Conservation (phyloP, 257 asterid species). For the Solanum acaule region DNA sequence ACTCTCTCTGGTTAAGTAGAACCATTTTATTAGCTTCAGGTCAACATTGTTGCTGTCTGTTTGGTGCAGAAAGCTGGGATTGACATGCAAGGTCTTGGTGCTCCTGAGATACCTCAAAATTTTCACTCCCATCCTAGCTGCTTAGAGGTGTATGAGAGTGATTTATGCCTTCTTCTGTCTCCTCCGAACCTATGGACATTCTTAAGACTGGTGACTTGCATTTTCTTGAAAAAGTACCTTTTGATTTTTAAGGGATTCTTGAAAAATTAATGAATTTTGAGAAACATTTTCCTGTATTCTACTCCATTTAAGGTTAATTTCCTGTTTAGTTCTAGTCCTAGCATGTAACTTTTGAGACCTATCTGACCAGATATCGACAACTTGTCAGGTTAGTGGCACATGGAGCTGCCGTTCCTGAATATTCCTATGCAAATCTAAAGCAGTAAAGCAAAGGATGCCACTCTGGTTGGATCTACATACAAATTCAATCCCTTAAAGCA, state of each 20-base stretch:
- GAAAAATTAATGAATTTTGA: neutral
- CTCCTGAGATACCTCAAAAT: neutral
- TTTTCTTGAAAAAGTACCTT: neutral
- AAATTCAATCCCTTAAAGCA: neutral
- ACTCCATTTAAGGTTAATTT: neutral
- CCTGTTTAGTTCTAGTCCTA: neutral
- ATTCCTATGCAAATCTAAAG: neutral
- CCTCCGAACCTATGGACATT: neutral
- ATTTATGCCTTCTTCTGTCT: neutral
- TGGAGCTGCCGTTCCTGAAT: neutral
- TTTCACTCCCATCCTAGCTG: neutral
- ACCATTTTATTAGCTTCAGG: neutral
- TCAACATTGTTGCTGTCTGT: neutral
- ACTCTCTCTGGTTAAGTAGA: neutral
- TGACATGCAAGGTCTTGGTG: neutral
- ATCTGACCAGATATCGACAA: neutral
- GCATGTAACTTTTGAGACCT: neutral
- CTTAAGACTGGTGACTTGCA: neutral
- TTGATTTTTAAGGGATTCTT: neutral
- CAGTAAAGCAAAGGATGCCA: neutral
- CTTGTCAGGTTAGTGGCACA: neutral
- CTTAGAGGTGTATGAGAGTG: neutral
- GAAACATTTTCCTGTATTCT: neutral
- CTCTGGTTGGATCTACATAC: neutral
- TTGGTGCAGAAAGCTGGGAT: neutral